Percentiles rank a stretch among this genome's conserved stretches.
Conservation (phyloP, 2,329 filamentous ascomycete species). For the Dactylellina cionopaga region DNA sequence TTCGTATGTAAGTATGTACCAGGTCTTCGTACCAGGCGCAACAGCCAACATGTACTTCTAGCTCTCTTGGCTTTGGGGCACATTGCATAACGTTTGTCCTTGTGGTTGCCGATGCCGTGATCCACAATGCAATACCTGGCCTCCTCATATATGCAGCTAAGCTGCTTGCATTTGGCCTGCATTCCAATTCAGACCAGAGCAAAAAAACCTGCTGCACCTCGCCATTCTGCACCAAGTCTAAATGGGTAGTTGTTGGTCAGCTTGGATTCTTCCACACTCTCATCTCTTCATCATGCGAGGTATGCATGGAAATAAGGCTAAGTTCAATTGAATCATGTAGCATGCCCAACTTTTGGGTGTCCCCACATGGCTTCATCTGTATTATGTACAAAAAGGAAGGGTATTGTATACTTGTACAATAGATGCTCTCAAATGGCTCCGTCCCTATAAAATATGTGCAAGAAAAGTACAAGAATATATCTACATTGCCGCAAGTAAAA, state of each 20-base stretch:
- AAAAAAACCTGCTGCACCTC: slow-evolving; percentile 1
- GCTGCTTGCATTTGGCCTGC: slow-evolving; percentile 29
- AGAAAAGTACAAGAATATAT: neutral
- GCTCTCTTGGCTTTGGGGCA: neutral
- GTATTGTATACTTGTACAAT: neutral
- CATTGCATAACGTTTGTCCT: slow-evolving; percentile 20
- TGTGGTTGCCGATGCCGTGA: slow-evolving; percentile 10
- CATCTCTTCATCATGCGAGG: too few relatives aligned
- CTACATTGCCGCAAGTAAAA: neutral
- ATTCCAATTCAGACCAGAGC: slow-evolving; percentile 22
- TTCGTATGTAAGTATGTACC: too few relatives aligned
- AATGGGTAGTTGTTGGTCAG: slow-evolving; percentile 29
- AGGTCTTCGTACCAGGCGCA: neutral
- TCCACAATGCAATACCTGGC: slow-evolving; percentile 9
- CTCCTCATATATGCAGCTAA: slow-evolving; percentile 14
- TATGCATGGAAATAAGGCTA: too few relatives aligned
- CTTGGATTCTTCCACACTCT: neutral
- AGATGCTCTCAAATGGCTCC: neutral
- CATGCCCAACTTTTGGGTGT: too few relatives aligned
- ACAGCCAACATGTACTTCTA: neutral
- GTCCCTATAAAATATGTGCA: slow-evolving; percentile 1
- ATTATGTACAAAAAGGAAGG: neutral
- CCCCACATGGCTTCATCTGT: neutral
- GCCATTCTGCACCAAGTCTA: slow-evolving; percentile 2
- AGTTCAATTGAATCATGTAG: too few relatives aligned